Base-by-base conservation (phyloP, 495 filamentous ascomycete species). In the Neurospora tetraspora region DNA sequence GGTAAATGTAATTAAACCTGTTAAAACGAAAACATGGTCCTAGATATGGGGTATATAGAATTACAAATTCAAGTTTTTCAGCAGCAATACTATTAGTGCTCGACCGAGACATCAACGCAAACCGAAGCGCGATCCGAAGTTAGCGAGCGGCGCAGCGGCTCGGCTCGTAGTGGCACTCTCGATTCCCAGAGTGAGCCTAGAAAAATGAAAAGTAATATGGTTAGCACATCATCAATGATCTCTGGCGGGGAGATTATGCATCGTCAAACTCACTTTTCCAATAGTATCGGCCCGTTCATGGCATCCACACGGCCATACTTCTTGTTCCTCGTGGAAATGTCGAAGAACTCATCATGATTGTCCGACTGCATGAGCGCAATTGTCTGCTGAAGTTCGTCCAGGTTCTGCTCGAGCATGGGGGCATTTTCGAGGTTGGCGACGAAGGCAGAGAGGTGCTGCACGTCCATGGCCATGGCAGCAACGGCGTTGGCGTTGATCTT, bases 291-390 rank as follows among this genome's bases (percentile, higher is more conserved):
- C 0, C 95, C 96, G 78, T 94, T 93, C 81, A 93, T 83, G 43
- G 91, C 89, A 81, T 98, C 92, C n/a, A 99, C 96, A 69, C 91
- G 90, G 5, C 93, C 92, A 78, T 97, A 99, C 80, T 97, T 96
- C 85, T 91, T 93, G 81, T 96, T 97, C 68, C 94, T 82, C 0
- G 88, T 92, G 4, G 90, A 90, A 42, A 93, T 89, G 78, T 98
- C 96, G 79, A 94, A 99, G 78, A 96, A 98, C 78, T 97, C 94
- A 75, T 98, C 94, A 10, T 93, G 89, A 75, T 93, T 96, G 16
- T 97, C 94, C 1, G 90, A 89, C 78, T 91, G 90, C 85, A 99
- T 93, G 69, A 99, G 85, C 72, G 83, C 80, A 61, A 96, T 90
- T 1, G 95, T 98, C 83, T 99, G 96, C 74, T 93, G 89, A 34